Conservation (phyloP, 345 rosid genomes). For the Linum lewisii region DNA sequence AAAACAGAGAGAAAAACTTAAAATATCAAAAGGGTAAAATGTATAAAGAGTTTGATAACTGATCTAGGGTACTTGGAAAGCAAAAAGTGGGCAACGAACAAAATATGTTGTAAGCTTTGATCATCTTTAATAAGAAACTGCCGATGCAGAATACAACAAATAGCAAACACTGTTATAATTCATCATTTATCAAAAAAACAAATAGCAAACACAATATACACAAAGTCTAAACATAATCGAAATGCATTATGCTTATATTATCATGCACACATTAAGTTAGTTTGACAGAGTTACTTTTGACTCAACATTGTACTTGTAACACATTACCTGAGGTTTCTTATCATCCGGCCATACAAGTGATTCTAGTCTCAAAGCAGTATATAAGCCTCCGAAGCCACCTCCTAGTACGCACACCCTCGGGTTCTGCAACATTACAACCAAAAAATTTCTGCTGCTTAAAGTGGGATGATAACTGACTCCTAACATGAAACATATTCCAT, state of each 20-base stretch:
- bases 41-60: too few relatives aligned
- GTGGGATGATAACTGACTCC: background rate
- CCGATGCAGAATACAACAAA: too few relatives aligned
- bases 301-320: background rate
- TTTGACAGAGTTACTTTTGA: background rate
- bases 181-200: too few relatives aligned
- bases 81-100: too few relatives aligned
- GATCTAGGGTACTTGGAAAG: too few relatives aligned
- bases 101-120: too few relatives aligned
- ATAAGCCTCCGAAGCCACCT: conserved; percentile 88
- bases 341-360: conserved; percentile 81
- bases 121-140: too few relatives aligned
- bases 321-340: conserved; percentile 64
- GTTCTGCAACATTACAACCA: conserved; percentile 25
- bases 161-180: too few relatives aligned
- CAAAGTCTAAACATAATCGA: background rate
- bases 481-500: background rate
- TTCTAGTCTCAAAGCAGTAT: conserved; percentile 84
- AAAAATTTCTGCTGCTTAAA: conserved; percentile 1
- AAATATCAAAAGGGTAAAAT: too few relatives aligned
- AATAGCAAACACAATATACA: background rate
- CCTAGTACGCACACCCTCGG: conserved; percentile 63
- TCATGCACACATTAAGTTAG: background rate
- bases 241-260: background rate
- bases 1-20: background rate